phyloP scores from a whole-genome alignment of 495 filamentous ascomycete species.

The Aspergillus nanangensis region DNA sequence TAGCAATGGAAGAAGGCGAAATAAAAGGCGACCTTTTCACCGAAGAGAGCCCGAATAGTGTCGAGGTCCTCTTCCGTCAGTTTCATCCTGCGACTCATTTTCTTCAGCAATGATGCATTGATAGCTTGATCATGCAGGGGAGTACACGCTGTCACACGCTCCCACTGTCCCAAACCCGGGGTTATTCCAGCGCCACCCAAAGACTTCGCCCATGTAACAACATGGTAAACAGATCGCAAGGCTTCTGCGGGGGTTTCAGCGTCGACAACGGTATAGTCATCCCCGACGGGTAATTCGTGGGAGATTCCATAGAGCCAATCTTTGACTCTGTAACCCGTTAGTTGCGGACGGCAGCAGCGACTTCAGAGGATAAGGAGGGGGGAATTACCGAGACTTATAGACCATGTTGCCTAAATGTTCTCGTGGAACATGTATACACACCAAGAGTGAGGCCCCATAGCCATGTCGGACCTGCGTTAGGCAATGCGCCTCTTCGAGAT shows the following conservation, averaged over 20 bases:
- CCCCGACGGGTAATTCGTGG: constrained; percentile 59
- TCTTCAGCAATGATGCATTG: constrained; percentile 80
- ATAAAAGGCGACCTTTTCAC: constrained; percentile 93
- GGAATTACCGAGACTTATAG: constrained; percentile 55
- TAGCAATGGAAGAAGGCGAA: constrained; percentile 94
- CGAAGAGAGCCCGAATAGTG: constrained; percentile 77
- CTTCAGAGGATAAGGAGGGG: neutral
- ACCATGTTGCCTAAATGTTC: constrained; percentile 45
- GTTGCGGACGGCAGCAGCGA: too few relatives aligned
- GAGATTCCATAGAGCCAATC: constrained; percentile 92
- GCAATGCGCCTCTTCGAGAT: constrained; percentile 70
- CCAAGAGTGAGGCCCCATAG: constrained; percentile 64
- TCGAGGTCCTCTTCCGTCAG: constrained; percentile 71
- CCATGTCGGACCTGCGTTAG: constrained; percentile 82
- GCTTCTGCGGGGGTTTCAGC: constrained; percentile 82
- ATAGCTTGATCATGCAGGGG: constrained; percentile 82
- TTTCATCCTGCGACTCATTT: constrained; percentile 73
- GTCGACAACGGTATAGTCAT: constrained; percentile 40
- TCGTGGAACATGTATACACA: constrained; percentile 69
- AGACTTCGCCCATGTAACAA: constrained; percentile 73
- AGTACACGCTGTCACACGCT: constrained; percentile 79
- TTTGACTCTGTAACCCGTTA: constrained; percentile 58
- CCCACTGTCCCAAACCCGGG: constrained; percentile 74
- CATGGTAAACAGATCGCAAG: constrained; percentile 80
- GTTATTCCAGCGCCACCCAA: constrained; percentile 90